A percentile compares a stretch with the other conserved stretches of the same genome.
Evolutionary conservation across 169 alveolate species (phyloP).

Genomic region (Theileria parva): DNA sequence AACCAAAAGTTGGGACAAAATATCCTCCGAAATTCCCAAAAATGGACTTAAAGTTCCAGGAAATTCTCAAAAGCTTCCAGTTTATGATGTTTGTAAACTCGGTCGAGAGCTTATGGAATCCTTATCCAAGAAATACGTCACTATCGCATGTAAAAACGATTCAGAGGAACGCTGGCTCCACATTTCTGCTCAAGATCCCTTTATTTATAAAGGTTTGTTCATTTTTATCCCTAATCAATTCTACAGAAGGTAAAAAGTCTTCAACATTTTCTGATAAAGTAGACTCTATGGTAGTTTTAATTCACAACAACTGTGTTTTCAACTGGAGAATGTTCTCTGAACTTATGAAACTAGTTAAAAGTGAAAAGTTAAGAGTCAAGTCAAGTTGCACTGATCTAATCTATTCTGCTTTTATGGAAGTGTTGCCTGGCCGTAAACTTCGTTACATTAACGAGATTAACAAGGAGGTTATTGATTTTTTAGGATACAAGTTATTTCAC

Average conservation of each 20-base stretch:
- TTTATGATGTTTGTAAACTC: constrained; percentile 23
- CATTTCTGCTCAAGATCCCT: constrained; percentile 48
- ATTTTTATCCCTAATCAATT: not conserved
- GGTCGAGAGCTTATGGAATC: constrained; percentile 51
- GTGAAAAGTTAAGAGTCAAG: constrained; percentile 46
- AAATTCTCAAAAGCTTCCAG: not conserved
- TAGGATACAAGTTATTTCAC: not conserved
- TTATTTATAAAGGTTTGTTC: constrained; percentile 40
- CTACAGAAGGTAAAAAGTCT: constrained; percentile 32
- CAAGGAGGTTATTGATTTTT: not conserved
- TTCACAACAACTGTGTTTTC: constrained; percentile 30
- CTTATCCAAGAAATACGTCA: constrained; percentile 34
- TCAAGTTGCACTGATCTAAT: constrained; percentile 38
- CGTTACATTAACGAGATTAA: constrained; percentile 48
- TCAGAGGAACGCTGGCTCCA: constrained; percentile 57
- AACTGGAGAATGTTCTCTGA: constrained; percentile 46
- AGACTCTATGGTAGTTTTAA: constrained; percentile 64
- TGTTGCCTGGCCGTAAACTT: constrained; percentile 52
- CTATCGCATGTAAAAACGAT: constrained; percentile 35
- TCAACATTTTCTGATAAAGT: constrained; percentile 47
- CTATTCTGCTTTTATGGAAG: constrained; percentile 48
- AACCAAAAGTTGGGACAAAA: constrained; percentile 35
- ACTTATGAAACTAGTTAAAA: constrained; percentile 34
- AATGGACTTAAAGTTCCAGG: not conserved
- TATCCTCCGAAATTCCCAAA: constrained; percentile 29